Evolutionary conservation across 768 basidiomycete species (phyloP), one percentile per base, ranked within the genome.

Genomic region (Gelatoporia subvermispora): DNA sequence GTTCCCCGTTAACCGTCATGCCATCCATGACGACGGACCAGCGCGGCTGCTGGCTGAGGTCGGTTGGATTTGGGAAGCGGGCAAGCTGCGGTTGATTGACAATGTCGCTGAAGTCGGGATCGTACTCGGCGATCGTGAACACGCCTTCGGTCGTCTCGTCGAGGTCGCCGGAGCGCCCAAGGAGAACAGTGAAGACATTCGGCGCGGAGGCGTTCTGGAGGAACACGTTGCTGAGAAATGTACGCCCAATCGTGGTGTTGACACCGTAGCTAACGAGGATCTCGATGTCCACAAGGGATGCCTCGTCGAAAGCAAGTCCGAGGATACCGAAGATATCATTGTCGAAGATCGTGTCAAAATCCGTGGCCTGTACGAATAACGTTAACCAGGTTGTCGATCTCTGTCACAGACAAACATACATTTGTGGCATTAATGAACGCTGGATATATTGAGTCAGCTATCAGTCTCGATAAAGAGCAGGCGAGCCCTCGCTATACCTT

Each of bases 291-390:
- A 94, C 79, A 31, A 67, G 74, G 3, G 90, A 91, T 34, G 88
- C 76, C 15, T 77, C 74, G 44, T 81, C 81, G 58, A 89, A 89
- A 25, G 90, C 86, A n/a, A 91, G 74, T 21, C 90, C 88, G 35
- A 82, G 60, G 56, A 93, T 78, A 18, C 89, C 89, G 55, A 68
- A 62, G 17, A 85, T 81, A 22, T 79, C 83, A 56, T 84, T 86
- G 8, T 70, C 70, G 36, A 88, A 69, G 13, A 84, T 80, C 10
- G 85, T 82, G 62, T 87, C 87, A 43, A 78, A 65, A 34, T 79
- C 82, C 8, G 57, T 52, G 11, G 74, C 81, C 48, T 84, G 82
- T 47, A 87, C 63, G 51, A 77, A 77, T 15, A 82, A 86, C 70
- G 90, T 88, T 42, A 28, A 21, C 10, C 15, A 18, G 8, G n/a